Evolutionary conservation across 129 eudicot genomes (phyloP).

Genomic region (Lonicera japonica): DNA sequence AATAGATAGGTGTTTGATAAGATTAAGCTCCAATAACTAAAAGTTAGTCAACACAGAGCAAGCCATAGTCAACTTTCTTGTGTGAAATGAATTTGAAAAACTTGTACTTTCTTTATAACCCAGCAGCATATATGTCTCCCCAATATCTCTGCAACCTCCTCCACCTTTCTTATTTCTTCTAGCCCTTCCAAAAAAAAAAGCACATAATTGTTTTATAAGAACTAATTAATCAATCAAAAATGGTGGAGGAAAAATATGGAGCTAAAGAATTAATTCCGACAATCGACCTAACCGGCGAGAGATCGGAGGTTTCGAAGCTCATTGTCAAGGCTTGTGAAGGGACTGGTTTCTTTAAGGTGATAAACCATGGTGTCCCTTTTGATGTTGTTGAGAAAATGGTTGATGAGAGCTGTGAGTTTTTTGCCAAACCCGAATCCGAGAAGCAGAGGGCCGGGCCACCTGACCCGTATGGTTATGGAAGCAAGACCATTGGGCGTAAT

Average conservation of each 20-base stretch:
- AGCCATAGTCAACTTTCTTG: too few relatives aligned
- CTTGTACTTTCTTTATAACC: too few relatives aligned
- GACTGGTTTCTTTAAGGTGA: slow-evolving; percentile 73
- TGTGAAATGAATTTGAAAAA: too few relatives aligned
- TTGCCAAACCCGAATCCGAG: slow-evolving; percentile 40
- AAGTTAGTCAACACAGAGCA: too few relatives aligned
- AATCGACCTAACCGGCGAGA: slow-evolving; percentile 37
- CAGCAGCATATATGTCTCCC: too few relatives aligned
- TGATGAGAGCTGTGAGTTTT: slow-evolving; percentile 44
- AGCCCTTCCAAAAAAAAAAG: too few relatives aligned
- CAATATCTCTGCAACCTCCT: too few relatives aligned
- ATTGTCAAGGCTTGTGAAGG: slow-evolving; percentile 68
- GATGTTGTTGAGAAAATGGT: slow-evolving; percentile 46
- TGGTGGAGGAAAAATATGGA: slow-evolving; percentile 45
- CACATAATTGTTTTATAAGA: too few relatives aligned
- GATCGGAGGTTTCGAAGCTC: slow-evolving; percentile 27
- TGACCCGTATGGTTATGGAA: slow-evolving; percentile 66
- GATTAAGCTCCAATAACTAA: too few relatives aligned
- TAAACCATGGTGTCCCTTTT: slow-evolving; percentile 66
- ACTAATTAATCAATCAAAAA: neutral
- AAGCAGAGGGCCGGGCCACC: slow-evolving; percentile 58
- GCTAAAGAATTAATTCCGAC: slow-evolving; percentile 45
- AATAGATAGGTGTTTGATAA: too few relatives aligned
- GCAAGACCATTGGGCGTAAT: slow-evolving; percentile 62
- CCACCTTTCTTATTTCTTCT: too few relatives aligned